A percentile compares a stretch with the other conserved stretches of the same genome.
Conservation (phyloP, 2,329 filamentous ascomycete genomes). For the Geosmithia morbida region DNA sequence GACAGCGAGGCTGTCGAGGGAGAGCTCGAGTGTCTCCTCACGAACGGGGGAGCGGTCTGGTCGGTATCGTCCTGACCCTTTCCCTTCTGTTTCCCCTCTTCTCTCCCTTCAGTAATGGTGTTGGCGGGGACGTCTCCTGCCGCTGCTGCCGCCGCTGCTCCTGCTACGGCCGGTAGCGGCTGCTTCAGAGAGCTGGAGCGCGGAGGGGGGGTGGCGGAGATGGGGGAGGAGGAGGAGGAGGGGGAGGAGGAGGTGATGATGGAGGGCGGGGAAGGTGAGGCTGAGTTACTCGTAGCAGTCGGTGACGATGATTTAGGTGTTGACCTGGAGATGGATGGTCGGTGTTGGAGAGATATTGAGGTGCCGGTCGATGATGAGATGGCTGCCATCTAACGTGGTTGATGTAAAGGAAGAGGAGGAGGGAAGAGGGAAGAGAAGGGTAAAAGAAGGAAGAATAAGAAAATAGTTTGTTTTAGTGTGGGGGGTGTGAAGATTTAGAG, state of each 20-base stretch:
- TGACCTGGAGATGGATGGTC: neutral
- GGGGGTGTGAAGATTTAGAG: too few relatives aligned
- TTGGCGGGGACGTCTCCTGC: too few relatives aligned
- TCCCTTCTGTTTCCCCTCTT: too few relatives aligned
- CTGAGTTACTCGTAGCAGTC: neutral
- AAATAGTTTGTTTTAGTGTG: too few relatives aligned
- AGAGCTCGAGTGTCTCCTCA: constrained; percentile 9
- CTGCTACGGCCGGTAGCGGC: too few relatives aligned
- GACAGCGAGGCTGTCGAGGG: constrained; percentile 14
- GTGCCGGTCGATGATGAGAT: constrained; percentile 16
- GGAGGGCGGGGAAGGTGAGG: neutral
- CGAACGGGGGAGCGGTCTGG: neutral
- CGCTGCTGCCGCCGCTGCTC: too few relatives aligned
- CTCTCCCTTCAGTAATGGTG: too few relatives aligned
- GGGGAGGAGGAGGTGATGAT: neutral
- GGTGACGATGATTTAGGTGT: neutral
- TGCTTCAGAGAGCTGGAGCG: too few relatives aligned
- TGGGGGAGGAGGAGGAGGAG: neutral
- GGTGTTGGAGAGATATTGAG: neutral
- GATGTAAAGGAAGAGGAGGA: neutral
- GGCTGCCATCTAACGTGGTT: constrained; percentile 29
- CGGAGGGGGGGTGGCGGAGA: neutral
- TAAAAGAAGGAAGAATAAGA: neutral
- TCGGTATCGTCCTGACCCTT: too few relatives aligned
- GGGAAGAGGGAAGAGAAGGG: neutral